A percentile compares a stretch with the other conserved stretches of the same genome.
Evolutionary conservation across 192 early-diverging fungal genomes (phyloP).

Genomic region (Entomortierella beljakovae): DNA sequence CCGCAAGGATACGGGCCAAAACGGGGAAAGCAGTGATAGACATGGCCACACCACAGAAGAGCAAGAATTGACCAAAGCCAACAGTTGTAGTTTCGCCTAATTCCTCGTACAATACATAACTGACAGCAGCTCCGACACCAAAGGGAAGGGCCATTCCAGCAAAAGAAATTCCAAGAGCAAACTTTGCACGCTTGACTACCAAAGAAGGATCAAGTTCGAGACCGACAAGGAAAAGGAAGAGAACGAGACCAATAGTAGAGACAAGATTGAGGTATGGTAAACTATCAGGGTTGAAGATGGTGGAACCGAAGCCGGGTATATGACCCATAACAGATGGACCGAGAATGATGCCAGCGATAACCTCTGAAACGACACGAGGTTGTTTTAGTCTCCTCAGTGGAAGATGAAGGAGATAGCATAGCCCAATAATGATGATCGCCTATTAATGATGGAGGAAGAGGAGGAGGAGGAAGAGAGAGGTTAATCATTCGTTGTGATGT

Average conservation of each 20-base stretch:
- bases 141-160: conserved; percentile 90
- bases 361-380: conserved; percentile 92
- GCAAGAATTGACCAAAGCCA: conserved; percentile 78
- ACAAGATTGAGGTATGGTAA: conserved; percentile 79
- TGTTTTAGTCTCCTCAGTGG: conserved; percentile 73
- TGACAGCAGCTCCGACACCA: conserved; percentile 77
- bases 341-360: conserved; percentile 89
- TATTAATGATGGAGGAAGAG: too few relatives aligned
- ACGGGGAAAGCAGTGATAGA: conserved; percentile 96
- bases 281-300: conserved; percentile 80
- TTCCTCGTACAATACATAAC: conserved; percentile 74
- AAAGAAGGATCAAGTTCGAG: conserved; percentile 81
- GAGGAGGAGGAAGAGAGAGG: not conserved
- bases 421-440: conserved; percentile 73
- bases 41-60: conserved; percentile 93
- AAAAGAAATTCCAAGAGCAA: conserved; percentile 73
- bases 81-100: conserved; percentile 57
- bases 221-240: conserved; percentile 92
- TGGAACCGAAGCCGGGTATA: conserved; percentile 71
- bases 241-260: conserved; percentile 88
- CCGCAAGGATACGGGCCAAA: conserved; percentile 92
- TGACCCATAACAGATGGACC: conserved; percentile 89
- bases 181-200: conserved; percentile 65
- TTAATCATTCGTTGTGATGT: not conserved
- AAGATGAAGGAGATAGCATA: conserved; percentile 77